Evolutionary conservation across 768 basidiomycete genomes (phyloP), one percentile per base, ranked within the genome.

Genomic region (Leccinum ochraceum): DNA sequence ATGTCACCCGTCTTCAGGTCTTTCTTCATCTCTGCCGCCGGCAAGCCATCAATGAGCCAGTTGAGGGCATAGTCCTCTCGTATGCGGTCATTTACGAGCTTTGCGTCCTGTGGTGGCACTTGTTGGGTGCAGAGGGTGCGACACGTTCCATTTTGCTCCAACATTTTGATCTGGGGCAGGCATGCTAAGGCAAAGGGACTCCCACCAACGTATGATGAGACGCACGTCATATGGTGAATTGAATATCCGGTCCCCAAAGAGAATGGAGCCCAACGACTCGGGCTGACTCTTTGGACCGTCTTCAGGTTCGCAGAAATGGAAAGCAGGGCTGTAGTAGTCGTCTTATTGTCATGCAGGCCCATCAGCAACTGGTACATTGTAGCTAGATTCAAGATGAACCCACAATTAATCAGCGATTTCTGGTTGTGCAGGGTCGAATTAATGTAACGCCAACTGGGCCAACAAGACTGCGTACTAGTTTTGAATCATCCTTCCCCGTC

Each of bases 161-260:
- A 75, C 92, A 97, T 95, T 72, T 83, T 81, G 57, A 97, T 86
- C 88, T 95, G 66, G 34, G 24, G 54, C 48, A n/a, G 54, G 56
- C 49, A 42, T 49, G 53, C 55, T 69, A 52, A 56, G 67, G 20
- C 36, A 14, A 32, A 53, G 56, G 28, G 54, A 53, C 46, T 39
- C 54, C 13, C 11, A 6, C 26, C 16, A 39, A 48, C 52, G 37
- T 24, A 57, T 36, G 36, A 48, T 26, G n/a, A 22, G 49, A 77
- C 88, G 57, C 62, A 94, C 91, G 65, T 95, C 84, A 69, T 94
- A 98, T 2, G 89, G 91, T 3, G 93, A 93, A 69, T 89, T 87
- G 74, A 94, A 92, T 66, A 98, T 94, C 63, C 96, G 83, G 79
- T 98, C 96, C 16, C 96, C 96, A 66, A 97, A 97, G n/a, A 98